Evolutionary conservation across 495 filamentous ascomycete species (phyloP).

Genomic region (Geopyxis carbonaria): DNA sequence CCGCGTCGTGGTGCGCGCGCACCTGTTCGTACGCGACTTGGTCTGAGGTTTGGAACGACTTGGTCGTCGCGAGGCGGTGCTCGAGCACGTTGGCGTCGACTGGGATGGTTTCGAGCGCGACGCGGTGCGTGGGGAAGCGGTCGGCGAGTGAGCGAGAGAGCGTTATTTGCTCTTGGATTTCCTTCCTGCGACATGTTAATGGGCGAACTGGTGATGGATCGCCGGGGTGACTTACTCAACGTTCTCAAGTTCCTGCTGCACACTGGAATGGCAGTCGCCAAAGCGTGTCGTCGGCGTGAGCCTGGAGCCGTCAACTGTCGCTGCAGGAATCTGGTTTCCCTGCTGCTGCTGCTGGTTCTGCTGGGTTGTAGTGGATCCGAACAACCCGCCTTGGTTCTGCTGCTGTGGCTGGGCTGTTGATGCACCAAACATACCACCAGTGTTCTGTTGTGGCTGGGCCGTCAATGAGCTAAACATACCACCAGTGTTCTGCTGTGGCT

Average conservation of each 20-base stretch:
- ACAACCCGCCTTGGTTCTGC: not conserved
- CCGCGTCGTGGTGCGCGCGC: constrained; percentile 13
- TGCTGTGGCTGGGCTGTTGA: not conserved
- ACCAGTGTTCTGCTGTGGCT: constrained; percentile 11
- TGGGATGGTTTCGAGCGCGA: constrained; percentile 18
- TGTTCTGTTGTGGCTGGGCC: too few relatives aligned
- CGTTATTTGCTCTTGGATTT: constrained; percentile 20
- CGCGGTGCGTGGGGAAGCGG: constrained; percentile 15
- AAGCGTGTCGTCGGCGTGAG: constrained; percentile 76
- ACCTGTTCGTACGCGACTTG: constrained; percentile 13
- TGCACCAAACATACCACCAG: constrained; percentile 21
- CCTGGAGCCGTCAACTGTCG: constrained; percentile 58
- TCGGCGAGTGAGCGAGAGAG: constrained; percentile 12
- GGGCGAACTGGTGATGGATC: too few relatives aligned
- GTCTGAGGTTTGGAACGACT: constrained; percentile 23
- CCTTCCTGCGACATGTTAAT: constrained; percentile 8
- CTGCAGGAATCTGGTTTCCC: constrained; percentile 46
- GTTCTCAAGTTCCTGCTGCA: constrained; percentile 57
- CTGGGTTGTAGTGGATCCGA: too few relatives aligned
- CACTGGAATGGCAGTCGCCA: constrained; percentile 63
- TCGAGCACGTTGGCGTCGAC: constrained; percentile 19
- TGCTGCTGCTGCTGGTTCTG: constrained; percentile 28
- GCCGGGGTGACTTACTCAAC: constrained; percentile 38
- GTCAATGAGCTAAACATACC: too few relatives aligned
- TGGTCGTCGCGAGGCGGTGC: constrained; percentile 23